Evolutionary conservation across 192 early-diverging fungal species (phyloP), one percentile per base, ranked within the genome.

Genomic region (Backusella circina): DNA sequence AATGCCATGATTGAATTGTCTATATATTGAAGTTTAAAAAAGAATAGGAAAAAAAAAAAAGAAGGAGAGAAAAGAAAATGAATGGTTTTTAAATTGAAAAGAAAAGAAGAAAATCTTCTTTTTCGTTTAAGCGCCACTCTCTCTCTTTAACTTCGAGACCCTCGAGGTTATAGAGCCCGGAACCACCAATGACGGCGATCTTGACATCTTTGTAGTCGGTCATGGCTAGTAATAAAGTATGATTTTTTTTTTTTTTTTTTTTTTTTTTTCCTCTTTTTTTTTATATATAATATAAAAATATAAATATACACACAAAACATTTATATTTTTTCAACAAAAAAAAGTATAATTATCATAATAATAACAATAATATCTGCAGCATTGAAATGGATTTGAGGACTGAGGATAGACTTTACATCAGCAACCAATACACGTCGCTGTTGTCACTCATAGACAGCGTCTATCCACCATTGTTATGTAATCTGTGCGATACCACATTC

Each of bases 111-210:
- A 41, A 8, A 8, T 41, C 39, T 9, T 41, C 12, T 41, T 8
- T 9, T 1, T 8, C 7, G 3, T 9, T 13, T 13, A 8, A 13
- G 39, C 39, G 39, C 39, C 39, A 41, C 39, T 35, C 39, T 41
- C 12, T 41, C n/a, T n/a, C n/a, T n/a, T n/a, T 39, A 64, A 73
- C 36, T 26, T 74, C 72, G 30, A 74, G 72, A 30, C 61, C 72
- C 73, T 80, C 81, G 13, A 98, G 90, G 50, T 91, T 77, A 86
- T 98, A 97, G 67, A 97, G 92, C 65, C 96, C 95, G 26, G 95
- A 94, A 28, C 98, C 98, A 50, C 98, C 98, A 73, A 99, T 99
- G 73, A 99, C 85, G 67, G 90, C 97, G 77, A 99, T 92, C 74
- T 91, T 87, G 72, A 96, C 91, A 79, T 90, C 85, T 67, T 79